Percentiles rank a stretch among this genome's conserved stretches.
Evolutionary conservation across 2,329 filamentous ascomycete genomes (phyloP).

Genomic region (Ophiocordyceps sinensis): DNA sequence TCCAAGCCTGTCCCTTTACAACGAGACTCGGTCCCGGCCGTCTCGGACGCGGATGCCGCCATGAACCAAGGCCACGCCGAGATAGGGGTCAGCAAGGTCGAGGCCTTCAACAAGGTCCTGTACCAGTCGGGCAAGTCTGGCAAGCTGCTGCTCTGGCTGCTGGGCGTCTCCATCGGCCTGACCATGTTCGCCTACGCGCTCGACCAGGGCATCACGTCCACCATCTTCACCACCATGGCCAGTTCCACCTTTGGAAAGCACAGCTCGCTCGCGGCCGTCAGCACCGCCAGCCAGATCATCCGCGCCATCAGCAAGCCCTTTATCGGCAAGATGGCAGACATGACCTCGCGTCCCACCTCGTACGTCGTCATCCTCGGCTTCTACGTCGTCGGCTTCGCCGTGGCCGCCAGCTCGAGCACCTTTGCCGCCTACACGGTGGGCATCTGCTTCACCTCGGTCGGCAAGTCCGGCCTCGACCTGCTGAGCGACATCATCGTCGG

Average conservation of each 20-base stretch:
- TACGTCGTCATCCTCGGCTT: too few relatives aligned
- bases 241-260: constrained; percentile 15
- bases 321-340: too few relatives aligned
- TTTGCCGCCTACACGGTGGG: constrained; percentile 20
- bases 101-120: constrained; percentile 24
- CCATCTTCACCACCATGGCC: constrained; percentile 19
- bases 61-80: too few relatives aligned
- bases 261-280: too few relatives aligned
- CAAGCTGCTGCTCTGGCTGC: constrained; percentile 19
- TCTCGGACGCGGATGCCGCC: too few relatives aligned
- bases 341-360: too few relatives aligned
- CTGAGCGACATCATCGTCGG: constrained; percentile 1
- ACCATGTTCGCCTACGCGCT: constrained; percentile 25
- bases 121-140: constrained; percentile 20
- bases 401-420: constrained; percentile 14
- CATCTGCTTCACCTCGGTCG: constrained; percentile 21
- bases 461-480: constrained; percentile 23
- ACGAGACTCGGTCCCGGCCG: too few relatives aligned
- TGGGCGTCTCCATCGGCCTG: constrained; percentile 19
- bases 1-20: too few relatives aligned
- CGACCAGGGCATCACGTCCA: constrained; percentile 20
- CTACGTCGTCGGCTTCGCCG: too few relatives aligned
- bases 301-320: too few relatives aligned
- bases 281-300: too few relatives aligned
- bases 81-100: constrained; percentile 19